Conservation (phyloP, 2,329 filamentous ascomycete genomes). For the Talaromyces atroroseus region DNA sequence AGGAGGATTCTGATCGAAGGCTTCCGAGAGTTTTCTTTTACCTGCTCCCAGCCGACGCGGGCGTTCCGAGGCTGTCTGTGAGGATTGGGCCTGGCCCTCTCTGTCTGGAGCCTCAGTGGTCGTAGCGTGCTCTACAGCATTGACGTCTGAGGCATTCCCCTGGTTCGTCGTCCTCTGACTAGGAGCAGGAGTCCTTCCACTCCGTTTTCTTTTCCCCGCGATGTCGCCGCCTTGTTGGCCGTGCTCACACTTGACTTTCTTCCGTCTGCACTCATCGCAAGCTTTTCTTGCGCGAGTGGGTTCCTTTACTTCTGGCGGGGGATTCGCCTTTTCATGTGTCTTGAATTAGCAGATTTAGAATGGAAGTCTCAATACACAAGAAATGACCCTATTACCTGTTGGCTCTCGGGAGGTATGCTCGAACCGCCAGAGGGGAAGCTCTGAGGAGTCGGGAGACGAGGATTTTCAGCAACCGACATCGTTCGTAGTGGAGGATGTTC, state of each 20-base stretch:
- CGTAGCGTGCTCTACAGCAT: not conserved
- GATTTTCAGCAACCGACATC: not conserved
- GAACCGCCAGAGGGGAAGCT: not conserved
- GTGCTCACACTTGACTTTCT: slow-evolving; percentile 3
- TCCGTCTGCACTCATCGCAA: not conserved
- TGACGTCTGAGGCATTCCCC: not conserved
- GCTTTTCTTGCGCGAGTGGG: not conserved
- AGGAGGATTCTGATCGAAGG: too few relatives aligned
- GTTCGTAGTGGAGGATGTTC: not conserved
- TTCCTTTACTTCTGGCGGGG: not conserved
- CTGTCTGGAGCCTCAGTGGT: not conserved
- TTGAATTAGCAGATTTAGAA: not conserved
- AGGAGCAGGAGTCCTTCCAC: not conserved
- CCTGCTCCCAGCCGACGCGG: slow-evolving; percentile 1
- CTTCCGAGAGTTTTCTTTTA: not conserved
- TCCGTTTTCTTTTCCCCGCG: not conserved
- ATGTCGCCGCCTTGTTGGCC: not conserved
- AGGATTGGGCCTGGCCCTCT: not conserved
- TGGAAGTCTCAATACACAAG: not conserved
- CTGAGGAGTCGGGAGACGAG: not conserved
- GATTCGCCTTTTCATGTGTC: not conserved
- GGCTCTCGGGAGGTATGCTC: not conserved
- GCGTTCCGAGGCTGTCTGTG: not conserved
- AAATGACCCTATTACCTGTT: not conserved
- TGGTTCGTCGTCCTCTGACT: not conserved